phyloP scores from a whole-genome alignment of 768 basidiomycete genomes.

The Tulasnella calospora region DNA sequence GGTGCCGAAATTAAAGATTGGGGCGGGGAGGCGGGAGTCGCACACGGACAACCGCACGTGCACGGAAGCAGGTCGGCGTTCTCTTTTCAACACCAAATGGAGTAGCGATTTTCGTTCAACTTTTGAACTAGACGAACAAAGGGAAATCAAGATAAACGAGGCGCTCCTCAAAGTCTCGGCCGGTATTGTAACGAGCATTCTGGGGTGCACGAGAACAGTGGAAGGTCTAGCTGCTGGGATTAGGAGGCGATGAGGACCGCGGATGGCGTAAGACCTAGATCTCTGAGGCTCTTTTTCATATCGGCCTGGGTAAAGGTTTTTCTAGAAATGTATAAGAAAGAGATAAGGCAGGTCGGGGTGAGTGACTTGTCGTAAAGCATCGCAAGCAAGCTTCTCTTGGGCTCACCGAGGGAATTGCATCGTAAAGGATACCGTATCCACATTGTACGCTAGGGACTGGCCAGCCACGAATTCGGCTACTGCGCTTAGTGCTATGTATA shows the following conservation, averaged over 20 bases:
- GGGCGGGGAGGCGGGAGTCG: background rate
- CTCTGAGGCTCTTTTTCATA: constrained; percentile 72
- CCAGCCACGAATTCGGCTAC: constrained; percentile 85
- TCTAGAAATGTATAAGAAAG: constrained; percentile 40
- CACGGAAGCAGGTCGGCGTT: background rate
- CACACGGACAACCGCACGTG: too few relatives aligned
- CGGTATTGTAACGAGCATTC: background rate
- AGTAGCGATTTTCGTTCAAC: background rate
- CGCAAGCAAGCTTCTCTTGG: background rate
- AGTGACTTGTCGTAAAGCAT: background rate
- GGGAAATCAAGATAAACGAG: background rate
- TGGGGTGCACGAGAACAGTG: constrained; percentile 1
- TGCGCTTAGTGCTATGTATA: constrained; percentile 60
- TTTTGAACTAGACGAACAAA: background rate
- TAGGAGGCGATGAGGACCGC: constrained; percentile 48
- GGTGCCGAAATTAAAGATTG: background rate
- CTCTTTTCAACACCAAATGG: background rate
- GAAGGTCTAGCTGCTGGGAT: background rate
- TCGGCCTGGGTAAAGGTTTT: constrained; percentile 72
- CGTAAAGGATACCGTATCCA: constrained; percentile 71
- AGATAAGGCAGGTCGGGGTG: background rate
- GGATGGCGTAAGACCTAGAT: constrained; percentile 85
- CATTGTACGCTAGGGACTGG: constrained; percentile 62
- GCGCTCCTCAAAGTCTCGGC: background rate
- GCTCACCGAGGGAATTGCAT: constrained; percentile 80